Base-by-base conservation (phyloP, 2,329 filamentous ascomycete genomes). In the Sphaerostilbella broomeana region DNA sequence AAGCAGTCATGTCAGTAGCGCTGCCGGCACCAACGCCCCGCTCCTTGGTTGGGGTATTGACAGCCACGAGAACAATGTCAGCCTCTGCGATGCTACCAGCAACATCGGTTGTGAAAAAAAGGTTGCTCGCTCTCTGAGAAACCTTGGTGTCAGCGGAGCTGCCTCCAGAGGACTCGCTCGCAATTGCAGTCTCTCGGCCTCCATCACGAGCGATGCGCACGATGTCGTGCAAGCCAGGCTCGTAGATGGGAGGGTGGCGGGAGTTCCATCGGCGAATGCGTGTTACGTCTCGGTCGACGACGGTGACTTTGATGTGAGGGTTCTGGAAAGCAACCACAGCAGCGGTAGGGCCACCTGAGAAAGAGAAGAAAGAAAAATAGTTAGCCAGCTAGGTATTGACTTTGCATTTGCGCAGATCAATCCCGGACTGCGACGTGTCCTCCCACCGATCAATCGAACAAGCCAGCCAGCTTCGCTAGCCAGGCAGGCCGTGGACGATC, bases 31-130 rank as follows among this genome's bases (percentile, higher is more conserved):
- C 85, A 16, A 77, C 64, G 39, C 84, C 84, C 33, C 72, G 74
- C 24, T 67, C 73, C 64, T 88, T 89, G 29, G 84, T 88, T 2
- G 84, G 84, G 0, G 85, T 89, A 58, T 88, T 86, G 50, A 90
- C 85, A 11, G 81, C 77, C 40, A 89, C 74, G 43, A 90, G 75
- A 41, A 90, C 74, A 30, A 89, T 63, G 54, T 89, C 83, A 10
- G 85, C 84, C 46, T 79, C 75, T 17, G 67, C 59, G 44, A 89
- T 82, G 44, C 68, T 69, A 46, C 62, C 66, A 15, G 70, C 70
- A 8, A 85, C 70, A 38, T 86, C 72, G 15, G 77, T 83, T 3
- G 82, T 81, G 64, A 90, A 90, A 65, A 80, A 73, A 13, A 90
- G 68, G 59, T 89, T 90, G 10, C 77, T 72, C 36, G 63, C 53